Conservation (phyloP, 2,329 filamentous ascomycete genomes). For the Trichoderma endophyticum region DNA sequence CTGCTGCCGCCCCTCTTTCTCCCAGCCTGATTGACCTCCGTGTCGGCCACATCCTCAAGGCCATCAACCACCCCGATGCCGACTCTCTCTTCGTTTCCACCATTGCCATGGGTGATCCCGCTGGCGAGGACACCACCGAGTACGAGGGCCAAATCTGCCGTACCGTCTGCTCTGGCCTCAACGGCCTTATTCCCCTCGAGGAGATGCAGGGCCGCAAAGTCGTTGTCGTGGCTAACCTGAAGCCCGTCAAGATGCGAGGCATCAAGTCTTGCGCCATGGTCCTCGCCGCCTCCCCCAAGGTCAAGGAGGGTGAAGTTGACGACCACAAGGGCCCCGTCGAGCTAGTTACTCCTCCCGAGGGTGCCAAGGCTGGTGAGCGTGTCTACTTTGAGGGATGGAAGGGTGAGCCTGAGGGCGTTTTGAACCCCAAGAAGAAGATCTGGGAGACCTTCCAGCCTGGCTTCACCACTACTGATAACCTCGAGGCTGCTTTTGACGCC, state of each 20-base stretch:
- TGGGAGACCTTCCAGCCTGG: conserved; percentile 97
- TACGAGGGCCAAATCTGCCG: conserved; percentile 88
- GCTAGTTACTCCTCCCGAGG: conserved; percentile 79
- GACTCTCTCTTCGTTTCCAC: conserved; percentile 95
- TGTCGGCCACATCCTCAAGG: conserved; percentile 96
- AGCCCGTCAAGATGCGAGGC: conserved; percentile 98
- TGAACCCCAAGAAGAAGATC: conserved; percentile 99
- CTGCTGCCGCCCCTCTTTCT: conserved; percentile 71
- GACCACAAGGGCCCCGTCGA: conserved; percentile 90
- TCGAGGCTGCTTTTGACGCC: conserved; percentile 86
- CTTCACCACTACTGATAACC: conserved; percentile 79
- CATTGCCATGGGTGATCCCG: conserved; percentile 86
- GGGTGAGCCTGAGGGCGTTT: conserved; percentile 84
- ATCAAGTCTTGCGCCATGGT: conserved; percentile 82
- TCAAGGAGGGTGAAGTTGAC: conserved; percentile 77
- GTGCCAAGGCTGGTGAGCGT: conserved; percentile 75
- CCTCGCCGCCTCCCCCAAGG: conserved; percentile 81
- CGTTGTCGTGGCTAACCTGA: conserved; percentile 93
- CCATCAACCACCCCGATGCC: conserved; percentile 91
- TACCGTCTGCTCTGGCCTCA: conserved; percentile 95
- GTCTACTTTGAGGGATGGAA: conserved; percentile 94
- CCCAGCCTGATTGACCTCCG: conserved; percentile 89
- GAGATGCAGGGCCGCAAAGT: conserved; percentile 98
- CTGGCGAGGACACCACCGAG: conserved; percentile 86
- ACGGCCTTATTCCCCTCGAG: conserved; percentile 85